Base-by-base conservation (phyloP, 2,329 filamentous ascomycete genomes). In the Colletotrichum tropicicola region DNA sequence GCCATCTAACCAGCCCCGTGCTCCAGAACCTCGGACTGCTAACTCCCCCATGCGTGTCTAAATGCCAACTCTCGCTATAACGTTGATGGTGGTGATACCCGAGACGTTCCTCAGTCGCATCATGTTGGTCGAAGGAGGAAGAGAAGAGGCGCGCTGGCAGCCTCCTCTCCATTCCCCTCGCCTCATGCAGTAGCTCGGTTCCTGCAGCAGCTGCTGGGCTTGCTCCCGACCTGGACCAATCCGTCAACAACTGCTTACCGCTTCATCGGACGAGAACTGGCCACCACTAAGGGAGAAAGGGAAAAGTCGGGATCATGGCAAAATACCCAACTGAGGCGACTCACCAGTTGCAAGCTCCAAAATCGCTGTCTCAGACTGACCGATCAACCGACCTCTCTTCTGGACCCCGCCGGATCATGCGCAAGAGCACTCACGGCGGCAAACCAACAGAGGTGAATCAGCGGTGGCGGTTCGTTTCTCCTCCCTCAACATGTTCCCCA, bases 401-500 rank as follows among this genome's bases (percentile, higher is more conserved):
- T 9, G 17, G 15, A 9, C 27, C 19, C 55, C 19, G 23, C 47
- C 13, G 37, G 28, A 41, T 48, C 41, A 53, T 59, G 45, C 17
- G n/a, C 15, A 17, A 53, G 15, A 49, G 43, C 19, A 45, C 23
- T 59, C 53, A 21, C 9, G 28, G 27, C 47, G 30, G 47, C 25
- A 35, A 39, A 43, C 41, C 39, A 56, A 52, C 39, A 41, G 35
- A 43, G 25, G 23, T 43, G 44, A 58, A 49, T 49, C 55, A 45
- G 54, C 25, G 49, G 61, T 41, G 49, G 62, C 57, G 48, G 56
- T 51, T 51, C 35, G 51, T 25, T 45, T 15, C 32, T 32, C 23
- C 27, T 51, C 35, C 35, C 62, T 65, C 62, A 62, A 65, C 57
- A 55, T 61, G 57, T 62, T 60, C 51, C 28, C 62, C 62, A 65